Percentiles rank a stretch among this genome's conserved stretches.
Evolutionary conservation across 129 eudicot species (phyloP).

Genomic region (Chrysanthemum makinoi): DNA sequence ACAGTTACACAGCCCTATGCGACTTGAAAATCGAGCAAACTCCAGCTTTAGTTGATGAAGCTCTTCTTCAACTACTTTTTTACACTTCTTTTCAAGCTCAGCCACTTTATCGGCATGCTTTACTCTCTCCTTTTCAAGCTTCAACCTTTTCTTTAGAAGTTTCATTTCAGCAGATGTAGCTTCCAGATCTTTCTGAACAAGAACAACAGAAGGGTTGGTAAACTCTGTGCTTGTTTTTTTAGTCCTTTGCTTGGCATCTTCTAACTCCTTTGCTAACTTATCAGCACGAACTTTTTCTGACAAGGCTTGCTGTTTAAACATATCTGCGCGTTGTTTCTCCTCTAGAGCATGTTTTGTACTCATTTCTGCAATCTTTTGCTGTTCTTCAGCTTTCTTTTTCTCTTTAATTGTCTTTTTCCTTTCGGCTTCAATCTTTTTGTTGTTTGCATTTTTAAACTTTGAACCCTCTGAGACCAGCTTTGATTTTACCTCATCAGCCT

Average conservation of each 20-base stretch:
- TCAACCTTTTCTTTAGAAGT: slow-evolving; percentile 60
- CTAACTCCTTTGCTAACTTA: slow-evolving; percentile 42
- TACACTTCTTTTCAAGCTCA: slow-evolving; percentile 55
- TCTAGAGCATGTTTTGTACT: slow-evolving; percentile 45
- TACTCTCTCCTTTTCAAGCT: slow-evolving; percentile 67
- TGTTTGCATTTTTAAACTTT: slow-evolving; percentile 51
- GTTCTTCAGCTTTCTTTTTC: slow-evolving; percentile 52
- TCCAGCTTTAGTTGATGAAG: slow-evolving; percentile 55
- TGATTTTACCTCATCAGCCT: slow-evolving; percentile 45
- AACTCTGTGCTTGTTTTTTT: slow-evolving; percentile 34
- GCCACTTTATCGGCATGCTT: slow-evolving; percentile 77
- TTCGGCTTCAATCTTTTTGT: slow-evolving; percentile 66
- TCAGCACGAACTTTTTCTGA: slow-evolving; percentile 51
- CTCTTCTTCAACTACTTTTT: slow-evolving; percentile 45
- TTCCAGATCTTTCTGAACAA: too few species aligned
- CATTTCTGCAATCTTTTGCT: slow-evolving; percentile 48
- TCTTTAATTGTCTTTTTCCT: slow-evolving; percentile 41
- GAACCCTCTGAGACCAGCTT: slow-evolving; percentile 35
- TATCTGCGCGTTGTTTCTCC: slow-evolving; percentile 57
- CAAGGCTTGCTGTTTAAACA: slow-evolving; percentile 45
- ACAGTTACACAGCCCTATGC: slow-evolving; percentile 50
- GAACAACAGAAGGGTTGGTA: slow-evolving; percentile 16
- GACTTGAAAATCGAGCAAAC: slow-evolving; percentile 41
- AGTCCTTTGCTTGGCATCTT: slow-evolving; percentile 34
- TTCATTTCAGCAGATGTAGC: slow-evolving; percentile 40